Conservation (phyloP, 2,329 filamentous ascomycete genomes). For the Colletotrichum higginsianum region DNA sequence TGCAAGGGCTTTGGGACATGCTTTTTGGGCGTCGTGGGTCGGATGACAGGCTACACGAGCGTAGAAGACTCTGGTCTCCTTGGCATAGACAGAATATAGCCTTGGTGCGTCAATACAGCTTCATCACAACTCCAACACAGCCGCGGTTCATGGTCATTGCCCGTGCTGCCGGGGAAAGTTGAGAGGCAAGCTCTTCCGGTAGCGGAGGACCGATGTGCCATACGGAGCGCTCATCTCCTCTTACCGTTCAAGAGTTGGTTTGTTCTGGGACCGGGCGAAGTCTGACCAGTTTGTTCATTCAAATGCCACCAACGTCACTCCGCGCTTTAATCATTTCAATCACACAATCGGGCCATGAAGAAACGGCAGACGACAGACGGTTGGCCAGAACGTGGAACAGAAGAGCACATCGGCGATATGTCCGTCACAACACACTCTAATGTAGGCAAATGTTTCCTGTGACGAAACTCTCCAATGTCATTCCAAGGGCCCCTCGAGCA, state of each 20-base stretch:
- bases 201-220: too few relatives aligned
- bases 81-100: constrained; percentile 29
- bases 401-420: neutral
- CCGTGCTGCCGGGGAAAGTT: too few relatives aligned
- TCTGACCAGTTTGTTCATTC: too few relatives aligned
- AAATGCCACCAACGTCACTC: too few relatives aligned
- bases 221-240: too few relatives aligned
- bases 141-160: too few relatives aligned
- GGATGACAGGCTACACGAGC: neutral
- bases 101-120: constrained; percentile 27
- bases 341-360: neutral
- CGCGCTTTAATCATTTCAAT: too few relatives aligned
- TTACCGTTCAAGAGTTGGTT: too few relatives aligned
- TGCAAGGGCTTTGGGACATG: neutral
- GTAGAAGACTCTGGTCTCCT: constrained; percentile 28
- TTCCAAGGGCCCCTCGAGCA: too few relatives aligned
- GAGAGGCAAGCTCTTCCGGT: too few relatives aligned
- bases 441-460: neutral
- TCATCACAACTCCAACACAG: neutral
- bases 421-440: neutral
- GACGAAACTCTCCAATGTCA: too few relatives aligned
- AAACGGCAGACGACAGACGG: neutral
- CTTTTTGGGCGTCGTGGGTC: constrained; percentile 7
- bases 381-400: neutral
- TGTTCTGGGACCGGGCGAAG: too few relatives aligned